A percentile compares a stretch with the other conserved stretches of the same genome.
Evolutionary conservation across 139 green algal genomes (phyloP).

Genomic region (Chlorella vulgaris): DNA sequence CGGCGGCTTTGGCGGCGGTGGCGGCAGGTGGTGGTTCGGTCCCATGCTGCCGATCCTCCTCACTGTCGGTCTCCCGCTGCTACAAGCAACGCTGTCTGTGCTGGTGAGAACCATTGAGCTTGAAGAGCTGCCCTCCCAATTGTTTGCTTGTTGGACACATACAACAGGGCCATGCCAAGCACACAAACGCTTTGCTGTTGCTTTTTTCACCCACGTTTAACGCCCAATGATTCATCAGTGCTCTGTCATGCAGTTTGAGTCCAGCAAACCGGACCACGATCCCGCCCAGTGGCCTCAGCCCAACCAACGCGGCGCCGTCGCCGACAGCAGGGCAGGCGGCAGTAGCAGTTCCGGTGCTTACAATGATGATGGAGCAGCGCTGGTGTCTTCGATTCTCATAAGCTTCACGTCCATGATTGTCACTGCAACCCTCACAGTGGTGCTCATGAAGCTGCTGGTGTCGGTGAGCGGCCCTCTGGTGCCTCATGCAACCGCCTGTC

Average conservation of each 20-base stretch:
- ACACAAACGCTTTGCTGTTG: too few relatives aligned
- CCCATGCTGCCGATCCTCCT: constrained; percentile 26
- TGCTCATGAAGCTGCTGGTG: neutral
- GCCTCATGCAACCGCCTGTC: too few relatives aligned
- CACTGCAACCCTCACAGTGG: neutral
- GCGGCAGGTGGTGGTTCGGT: constrained; percentile 19
- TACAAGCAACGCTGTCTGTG: neutral
- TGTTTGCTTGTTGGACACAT: neutral
- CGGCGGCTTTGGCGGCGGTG: neutral
- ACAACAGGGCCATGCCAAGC: neutral
- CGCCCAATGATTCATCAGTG: too few relatives aligned
- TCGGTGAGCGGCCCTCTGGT: neutral
- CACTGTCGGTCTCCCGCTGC: neutral
- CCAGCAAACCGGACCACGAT: too few relatives aligned
- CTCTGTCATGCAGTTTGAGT: too few relatives aligned
- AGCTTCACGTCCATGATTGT: neutral
- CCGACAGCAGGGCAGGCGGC: neutral
- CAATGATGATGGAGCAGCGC: neutral
- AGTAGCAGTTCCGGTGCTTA: neutral
- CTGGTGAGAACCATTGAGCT: constrained; percentile 4
- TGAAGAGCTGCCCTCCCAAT: too few relatives aligned
- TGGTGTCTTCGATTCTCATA: neutral
- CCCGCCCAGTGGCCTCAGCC: neutral
- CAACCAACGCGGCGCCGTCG: neutral
- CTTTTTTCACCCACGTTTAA: too few relatives aligned